These are phyloP conservation scores for Alnus rubra DNA, from an alignment of 306 rosid species.

Conservation along the genomic window DNA sequence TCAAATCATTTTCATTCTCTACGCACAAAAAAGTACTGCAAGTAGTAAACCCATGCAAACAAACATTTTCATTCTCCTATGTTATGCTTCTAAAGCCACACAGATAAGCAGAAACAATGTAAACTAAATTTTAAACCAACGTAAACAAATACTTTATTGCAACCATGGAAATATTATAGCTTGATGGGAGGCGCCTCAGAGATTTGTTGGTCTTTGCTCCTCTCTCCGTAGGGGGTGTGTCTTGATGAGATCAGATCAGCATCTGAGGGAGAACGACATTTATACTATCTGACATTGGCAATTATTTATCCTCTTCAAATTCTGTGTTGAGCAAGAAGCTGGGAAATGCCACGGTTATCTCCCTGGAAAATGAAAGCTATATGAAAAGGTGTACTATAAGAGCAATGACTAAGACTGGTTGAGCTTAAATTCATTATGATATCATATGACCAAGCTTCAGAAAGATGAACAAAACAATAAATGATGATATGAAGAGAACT, in stretches of 20 bases:
- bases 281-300: neutral
- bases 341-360: conserved; percentile 69
- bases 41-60: neutral
- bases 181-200: no score
- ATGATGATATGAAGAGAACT: neutral
- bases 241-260: neutral
- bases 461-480: neutral
- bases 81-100: no score
- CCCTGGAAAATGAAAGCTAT: conserved; percentile 48
- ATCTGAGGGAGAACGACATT: neutral
- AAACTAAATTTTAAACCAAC: neutral
- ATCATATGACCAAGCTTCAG: neutral
- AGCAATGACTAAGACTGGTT: neutral
- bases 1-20: no score
- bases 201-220: no score
- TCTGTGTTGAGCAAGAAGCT: conserved; percentile 58
- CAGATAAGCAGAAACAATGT: no score
- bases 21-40: neutral
- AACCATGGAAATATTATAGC: no score
- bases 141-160: no score
- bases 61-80: no score
- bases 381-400: neutral
- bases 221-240: neutral
- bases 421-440: neutral
- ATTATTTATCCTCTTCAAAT: conserved; percentile 43